Percentiles rank a stretch among this genome's conserved stretches.
phyloP scores from a whole-genome alignment of 2,329 filamentous ascomycete species.

The Ophiosphaerella narmari region DNA sequence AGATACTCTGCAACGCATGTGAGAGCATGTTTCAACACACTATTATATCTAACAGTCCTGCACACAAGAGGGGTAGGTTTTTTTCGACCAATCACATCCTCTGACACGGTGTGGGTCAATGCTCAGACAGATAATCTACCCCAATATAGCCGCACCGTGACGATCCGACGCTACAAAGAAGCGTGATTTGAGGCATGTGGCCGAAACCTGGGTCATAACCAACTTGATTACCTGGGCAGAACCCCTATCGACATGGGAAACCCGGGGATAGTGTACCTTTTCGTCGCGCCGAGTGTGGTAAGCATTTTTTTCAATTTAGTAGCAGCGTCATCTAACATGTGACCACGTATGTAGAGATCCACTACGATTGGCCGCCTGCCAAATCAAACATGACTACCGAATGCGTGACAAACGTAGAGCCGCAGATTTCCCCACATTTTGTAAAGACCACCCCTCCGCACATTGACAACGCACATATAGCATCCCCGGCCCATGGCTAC shows the following conservation, averaged over 20 bases:
- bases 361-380: not conserved
- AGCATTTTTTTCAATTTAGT: not conserved
- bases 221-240: not conserved
- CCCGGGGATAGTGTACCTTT: not conserved
- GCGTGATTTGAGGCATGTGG: not conserved
- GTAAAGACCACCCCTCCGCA: slow-evolving; percentile 1
- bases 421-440: slow-evolving; percentile 13
- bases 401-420: slow-evolving; percentile 8
- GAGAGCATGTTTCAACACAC: no score
- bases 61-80: no score
- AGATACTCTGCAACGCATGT: no score
- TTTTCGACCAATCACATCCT: no score
- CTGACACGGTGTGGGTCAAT: no score
- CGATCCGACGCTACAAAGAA: not conserved
- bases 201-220: not conserved
- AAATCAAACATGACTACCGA: not conserved
- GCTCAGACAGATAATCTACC: no score
- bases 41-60: no score
- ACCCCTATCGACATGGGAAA: not conserved
- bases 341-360: not conserved
- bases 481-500: slow-evolving; percentile 10
- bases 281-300: slow-evolving; percentile 2
- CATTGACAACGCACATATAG: slow-evolving; percentile 16
- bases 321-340: slow-evolving; percentile 1
- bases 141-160: no score